These are phyloP conservation scores for Primulina eburnea DNA, from an alignment of 257 asterid species.

Conservation along the genomic window DNA sequence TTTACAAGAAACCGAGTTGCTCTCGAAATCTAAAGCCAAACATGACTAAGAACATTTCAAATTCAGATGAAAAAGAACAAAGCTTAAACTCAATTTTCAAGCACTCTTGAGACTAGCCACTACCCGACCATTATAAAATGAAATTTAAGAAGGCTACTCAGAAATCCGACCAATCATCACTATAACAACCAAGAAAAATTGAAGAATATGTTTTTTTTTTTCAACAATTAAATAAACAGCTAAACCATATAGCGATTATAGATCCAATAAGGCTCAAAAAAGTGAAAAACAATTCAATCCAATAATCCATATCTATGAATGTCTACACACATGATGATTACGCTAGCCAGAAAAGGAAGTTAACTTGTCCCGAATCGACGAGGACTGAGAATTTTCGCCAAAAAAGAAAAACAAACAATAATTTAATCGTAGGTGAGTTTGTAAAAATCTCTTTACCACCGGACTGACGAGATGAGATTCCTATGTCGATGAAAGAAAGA, in stretches of 20 bases:
- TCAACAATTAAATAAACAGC: slow-evolving; percentile 2
- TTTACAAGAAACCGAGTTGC: neutral
- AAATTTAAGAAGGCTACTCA: slow-evolving; percentile 18
- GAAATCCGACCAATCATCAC: neutral
- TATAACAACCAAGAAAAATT: neutral
- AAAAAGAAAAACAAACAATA: neutral
- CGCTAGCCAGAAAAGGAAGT: slow-evolving; percentile 26
- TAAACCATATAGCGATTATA: slow-evolving; percentile 16
- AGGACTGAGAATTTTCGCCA: neutral
- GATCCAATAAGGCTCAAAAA: slow-evolving; percentile 3
- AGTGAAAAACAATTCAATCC: neutral
- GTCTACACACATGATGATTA: neutral
- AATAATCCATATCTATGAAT: slow-evolving; percentile 20
- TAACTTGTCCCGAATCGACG: slow-evolving; percentile 19
- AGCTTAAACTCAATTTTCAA: neutral
- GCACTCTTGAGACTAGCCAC: no score
- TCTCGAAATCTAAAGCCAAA: neutral
- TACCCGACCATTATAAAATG: neutral
- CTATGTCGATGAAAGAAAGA: neutral
- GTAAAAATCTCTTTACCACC: slow-evolving; percentile 14
- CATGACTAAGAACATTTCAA: neutral
- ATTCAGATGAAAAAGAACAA: neutral
- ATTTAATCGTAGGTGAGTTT: neutral
- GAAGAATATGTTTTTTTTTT: no score
- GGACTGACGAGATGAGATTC: neutral